Conservation (phyloP, 371 early-diverging fungal genomes). For the Nematocida sp. region DNA sequence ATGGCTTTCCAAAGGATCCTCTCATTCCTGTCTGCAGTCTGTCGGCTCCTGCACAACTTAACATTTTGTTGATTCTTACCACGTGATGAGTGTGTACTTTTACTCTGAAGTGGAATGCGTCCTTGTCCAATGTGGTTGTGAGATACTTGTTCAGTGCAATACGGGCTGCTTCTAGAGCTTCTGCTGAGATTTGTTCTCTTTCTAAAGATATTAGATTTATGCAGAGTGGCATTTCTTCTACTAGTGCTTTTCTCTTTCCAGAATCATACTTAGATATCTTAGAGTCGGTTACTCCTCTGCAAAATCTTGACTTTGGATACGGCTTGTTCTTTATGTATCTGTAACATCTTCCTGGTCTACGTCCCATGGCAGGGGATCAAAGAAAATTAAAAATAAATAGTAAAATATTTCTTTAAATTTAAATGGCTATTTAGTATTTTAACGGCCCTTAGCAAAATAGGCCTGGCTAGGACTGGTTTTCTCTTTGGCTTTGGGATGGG, state of each 20-base stretch:
- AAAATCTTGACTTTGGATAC: conserved; percentile 97
- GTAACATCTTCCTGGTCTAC: conserved; percentile 66
- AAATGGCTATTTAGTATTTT: neutral
- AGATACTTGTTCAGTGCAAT: conserved; percentile 99
- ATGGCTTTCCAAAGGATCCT: conserved; percentile 99
- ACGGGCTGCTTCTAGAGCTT: conserved; percentile 98
- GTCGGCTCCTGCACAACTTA: conserved; percentile 99
- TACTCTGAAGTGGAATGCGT: conserved; percentile 97
- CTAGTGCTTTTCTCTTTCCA: conserved; percentile 94
- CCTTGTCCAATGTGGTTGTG: conserved; percentile 92
- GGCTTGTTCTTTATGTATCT: conserved; percentile 99
- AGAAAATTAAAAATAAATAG: conserved; percentile 45
- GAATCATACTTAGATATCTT: conserved; percentile 97
- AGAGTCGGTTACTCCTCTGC: conserved; percentile 98
- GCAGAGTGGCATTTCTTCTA: conserved; percentile 90
- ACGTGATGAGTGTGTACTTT: conserved; percentile 99
- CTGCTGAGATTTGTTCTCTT: conserved; percentile 93
- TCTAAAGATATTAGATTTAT: conserved; percentile 94
- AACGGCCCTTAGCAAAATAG: neutral
- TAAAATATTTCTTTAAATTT: too few relatives aligned
- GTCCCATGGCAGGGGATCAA: conserved; percentile 60
- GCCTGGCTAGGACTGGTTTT: too few relatives aligned
- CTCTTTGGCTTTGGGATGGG: neutral
- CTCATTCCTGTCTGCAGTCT: conserved; percentile 99
- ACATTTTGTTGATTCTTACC: conserved; percentile 99